A percentile compares a stretch with the other conserved stretches of the same genome.
Conservation (phyloP, 139 green algal species). For the Coccomyxa sp. region DNA sequence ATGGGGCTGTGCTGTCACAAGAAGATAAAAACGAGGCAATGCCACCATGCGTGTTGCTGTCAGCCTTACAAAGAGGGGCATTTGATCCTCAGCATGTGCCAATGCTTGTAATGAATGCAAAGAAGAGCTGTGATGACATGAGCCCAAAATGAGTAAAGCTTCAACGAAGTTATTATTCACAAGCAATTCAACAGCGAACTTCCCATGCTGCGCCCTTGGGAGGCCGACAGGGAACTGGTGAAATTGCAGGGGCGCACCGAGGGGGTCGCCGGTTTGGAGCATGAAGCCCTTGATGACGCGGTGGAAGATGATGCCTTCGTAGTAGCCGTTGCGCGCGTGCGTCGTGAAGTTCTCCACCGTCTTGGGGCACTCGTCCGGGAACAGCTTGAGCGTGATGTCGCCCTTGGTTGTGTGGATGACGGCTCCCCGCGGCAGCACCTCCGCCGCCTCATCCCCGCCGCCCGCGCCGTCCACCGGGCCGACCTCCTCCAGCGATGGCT, state of each 20-base stretch:
- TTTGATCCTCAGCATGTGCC: too few relatives aligned
- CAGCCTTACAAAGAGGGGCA: neutral
- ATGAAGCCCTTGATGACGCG: slow-evolving; percentile 99
- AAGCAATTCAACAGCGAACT: too few relatives aligned
- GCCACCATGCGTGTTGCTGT: neutral
- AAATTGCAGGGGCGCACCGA: slow-evolving; percentile 34
- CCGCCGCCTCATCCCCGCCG: slow-evolving; percentile 4
- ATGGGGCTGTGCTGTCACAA: too few relatives aligned
- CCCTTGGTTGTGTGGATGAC: slow-evolving; percentile 86
- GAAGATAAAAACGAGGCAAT: too few relatives aligned
- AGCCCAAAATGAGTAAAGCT: too few relatives aligned
- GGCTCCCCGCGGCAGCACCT: slow-evolving; percentile 56
- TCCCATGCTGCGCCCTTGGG: too few relatives aligned
- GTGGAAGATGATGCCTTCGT: slow-evolving; percentile 92
- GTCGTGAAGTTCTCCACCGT: slow-evolving; percentile 98
- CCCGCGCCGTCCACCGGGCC: slow-evolving; percentile 39
- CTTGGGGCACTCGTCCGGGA: slow-evolving; percentile 88
- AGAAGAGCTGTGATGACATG: too few relatives aligned
- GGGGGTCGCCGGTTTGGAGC: slow-evolving; percentile 87
- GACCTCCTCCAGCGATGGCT: slow-evolving; percentile 63
- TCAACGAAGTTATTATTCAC: too few relatives aligned
- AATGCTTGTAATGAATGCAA: too few relatives aligned
- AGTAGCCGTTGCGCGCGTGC: slow-evolving; percentile 93
- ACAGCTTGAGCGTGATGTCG: slow-evolving; percentile 90
- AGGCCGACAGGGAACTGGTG: neutral